Evolutionary conservation across 108 stramenopile species (phyloP), one percentile per base, ranked within the genome.

Genomic region (Nitzschia inconspicua): DNA sequence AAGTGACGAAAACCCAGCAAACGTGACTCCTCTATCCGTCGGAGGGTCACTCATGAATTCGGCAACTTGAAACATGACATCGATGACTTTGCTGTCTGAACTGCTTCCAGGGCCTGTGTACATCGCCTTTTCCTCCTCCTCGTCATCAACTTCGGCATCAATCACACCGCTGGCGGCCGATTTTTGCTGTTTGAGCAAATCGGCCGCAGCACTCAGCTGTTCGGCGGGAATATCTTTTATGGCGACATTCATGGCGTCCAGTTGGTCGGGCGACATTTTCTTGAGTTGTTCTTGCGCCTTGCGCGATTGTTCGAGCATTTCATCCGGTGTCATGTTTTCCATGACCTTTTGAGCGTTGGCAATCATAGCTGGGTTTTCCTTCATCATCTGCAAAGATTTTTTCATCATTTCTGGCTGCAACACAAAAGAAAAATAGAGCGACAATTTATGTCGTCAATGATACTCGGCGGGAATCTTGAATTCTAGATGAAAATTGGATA

Each of bases 301-400:
- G n/a, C 48, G 41, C 26, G 72, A 78, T 55, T 87, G 79, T 41
- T 79, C 67, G 60, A 84, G 36, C 54, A 83, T 49, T 61, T 82
- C 70, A 36, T 83, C 76, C 0, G 81, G 81, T 8, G 66, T 82
- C 81, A 83, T 82, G 31, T 58, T 77, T 31, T 65, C 43, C 85
- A 87, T 87, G 6, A 87, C 57, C 32, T 87, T 77, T 71, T 72
- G 70, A 9, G 75, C 78, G 3, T 60, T 67, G 23, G 60, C 63
- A 65, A 84, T 75, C 82, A 87, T 87, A 54, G 65, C 31, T 32
- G 85, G 85, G 57, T 83, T 87, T 5, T 60, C 68, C 79, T 74
- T 80, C 85, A 86, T 86, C 78, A 83, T 80, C 57, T 78, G 62
- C 82, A 86, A 76, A n/a, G 77, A 73, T 16, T 75, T 53, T 10